Percentiles rank a stretch among this genome's conserved stretches.
phyloP scores from a whole-genome alignment of 352 stramenopile species.

The Phytophthora pistaciae region DNA sequence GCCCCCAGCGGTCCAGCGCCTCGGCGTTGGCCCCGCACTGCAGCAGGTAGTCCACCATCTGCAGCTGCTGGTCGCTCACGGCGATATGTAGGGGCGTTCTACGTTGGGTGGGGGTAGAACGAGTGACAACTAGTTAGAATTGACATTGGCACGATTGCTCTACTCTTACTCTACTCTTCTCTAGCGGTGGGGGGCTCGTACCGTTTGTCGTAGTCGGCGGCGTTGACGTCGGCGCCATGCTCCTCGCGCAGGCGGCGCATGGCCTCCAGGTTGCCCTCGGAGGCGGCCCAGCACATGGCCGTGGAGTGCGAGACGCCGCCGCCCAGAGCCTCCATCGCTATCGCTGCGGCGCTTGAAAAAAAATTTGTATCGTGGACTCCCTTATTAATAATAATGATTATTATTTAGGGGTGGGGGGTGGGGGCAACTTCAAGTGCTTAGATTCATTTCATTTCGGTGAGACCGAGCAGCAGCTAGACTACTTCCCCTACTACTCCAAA shows the following conservation, averaged over 20 bases:
- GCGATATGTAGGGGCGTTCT: slow-evolving; percentile 85
- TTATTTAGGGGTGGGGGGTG: no score
- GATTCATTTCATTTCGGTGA: no score
- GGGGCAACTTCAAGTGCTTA: no score
- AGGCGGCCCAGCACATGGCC: slow-evolving; percentile 82
- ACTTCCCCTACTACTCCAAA: no score
- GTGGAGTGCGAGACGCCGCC: slow-evolving; percentile 50
- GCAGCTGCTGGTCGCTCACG: slow-evolving; percentile 66
- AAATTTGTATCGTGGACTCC: no score
- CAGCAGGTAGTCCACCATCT: slow-evolving; percentile 71
- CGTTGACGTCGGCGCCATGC: slow-evolving; percentile 78
- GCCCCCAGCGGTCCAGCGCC: slow-evolving; percentile 73
- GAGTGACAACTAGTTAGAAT: neutral
- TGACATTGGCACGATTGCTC: neutral
- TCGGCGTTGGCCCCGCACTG: slow-evolving; percentile 62
- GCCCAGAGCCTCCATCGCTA: neutral
- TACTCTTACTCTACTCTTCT: neutral
- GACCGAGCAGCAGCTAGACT: no score
- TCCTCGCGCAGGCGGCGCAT: slow-evolving; percentile 64
- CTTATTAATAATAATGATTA: no score
- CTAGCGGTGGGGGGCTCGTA: slow-evolving; percentile 15
- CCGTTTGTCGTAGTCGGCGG: slow-evolving; percentile 82
- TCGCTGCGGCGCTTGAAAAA: no score
- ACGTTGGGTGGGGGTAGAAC: neutral
- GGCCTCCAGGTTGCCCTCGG: slow-evolving; percentile 67